Conservation (phyloP, 495 filamentous ascomycete genomes). For the Penicillium coffeae region DNA sequence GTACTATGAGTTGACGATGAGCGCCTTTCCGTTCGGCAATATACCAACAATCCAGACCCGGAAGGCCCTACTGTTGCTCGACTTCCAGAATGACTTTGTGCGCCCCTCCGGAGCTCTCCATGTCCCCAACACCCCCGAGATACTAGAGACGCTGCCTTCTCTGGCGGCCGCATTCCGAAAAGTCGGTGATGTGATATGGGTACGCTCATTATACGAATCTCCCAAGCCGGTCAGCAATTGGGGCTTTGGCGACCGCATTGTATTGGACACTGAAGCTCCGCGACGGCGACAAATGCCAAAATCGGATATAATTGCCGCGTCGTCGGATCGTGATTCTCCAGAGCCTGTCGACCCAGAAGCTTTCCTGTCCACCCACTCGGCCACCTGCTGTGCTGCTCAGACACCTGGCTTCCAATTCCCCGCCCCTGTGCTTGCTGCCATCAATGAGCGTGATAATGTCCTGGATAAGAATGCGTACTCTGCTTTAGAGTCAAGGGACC, state of each 20-base stretch:
- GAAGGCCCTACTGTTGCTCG: constrained; percentile 79
- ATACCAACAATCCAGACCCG: constrained; percentile 61
- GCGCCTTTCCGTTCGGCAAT: constrained; percentile 33
- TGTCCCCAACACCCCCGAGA: constrained; percentile 59
- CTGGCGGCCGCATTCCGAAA: constrained; percentile 73
- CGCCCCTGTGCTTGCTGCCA: constrained; percentile 50
- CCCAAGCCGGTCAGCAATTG: constrained; percentile 51
- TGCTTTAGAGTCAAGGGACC: constrained; percentile 69
- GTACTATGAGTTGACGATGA: constrained; percentile 33
- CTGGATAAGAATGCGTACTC: constrained; percentile 85
- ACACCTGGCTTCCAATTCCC: constrained; percentile 67
- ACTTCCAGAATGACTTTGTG: constrained; percentile 91
- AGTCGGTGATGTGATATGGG: constrained; percentile 81
- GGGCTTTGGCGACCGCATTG: constrained; percentile 36
- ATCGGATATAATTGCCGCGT: constrained; percentile 19
- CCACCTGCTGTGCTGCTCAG: constrained; percentile 56
- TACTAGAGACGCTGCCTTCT: constrained; percentile 61
- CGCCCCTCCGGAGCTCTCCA: constrained; percentile 64
- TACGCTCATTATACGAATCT: constrained; percentile 69
- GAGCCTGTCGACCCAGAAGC: constrained; percentile 53
- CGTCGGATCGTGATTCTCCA: constrained; percentile 21
- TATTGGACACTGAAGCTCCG: constrained; percentile 26
- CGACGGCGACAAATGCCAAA: constrained; percentile 5
- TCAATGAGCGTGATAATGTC: constrained; percentile 61
- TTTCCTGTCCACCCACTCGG: constrained; percentile 52